Conservation (phyloP, 2,329 filamentous ascomycete genomes). For the Periconia sp. region DNA sequence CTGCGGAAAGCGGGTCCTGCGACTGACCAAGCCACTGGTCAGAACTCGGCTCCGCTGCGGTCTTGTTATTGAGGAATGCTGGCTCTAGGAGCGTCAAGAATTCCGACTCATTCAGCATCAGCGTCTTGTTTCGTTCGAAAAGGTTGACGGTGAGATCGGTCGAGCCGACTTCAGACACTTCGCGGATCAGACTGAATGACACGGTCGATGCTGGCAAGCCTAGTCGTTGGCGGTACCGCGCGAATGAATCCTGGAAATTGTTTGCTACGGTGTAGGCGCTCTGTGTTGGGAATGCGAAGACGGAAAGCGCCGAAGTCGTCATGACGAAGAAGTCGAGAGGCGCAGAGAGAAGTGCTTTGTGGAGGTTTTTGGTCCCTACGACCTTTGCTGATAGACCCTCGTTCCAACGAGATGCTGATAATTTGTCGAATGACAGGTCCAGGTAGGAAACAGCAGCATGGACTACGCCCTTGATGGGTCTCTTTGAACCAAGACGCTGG, state of each 20-base stretch:
- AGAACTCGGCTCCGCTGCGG: neutral
- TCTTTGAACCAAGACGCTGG: too few species aligned
- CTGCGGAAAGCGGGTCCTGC: conserved; percentile 24
- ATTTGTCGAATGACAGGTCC: neutral
- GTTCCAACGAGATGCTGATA: neutral
- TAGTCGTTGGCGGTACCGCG: conserved; percentile 12
- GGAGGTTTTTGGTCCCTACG: conserved; percentile 26
- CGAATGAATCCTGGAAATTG: conserved; percentile 23
- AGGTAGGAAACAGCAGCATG: conserved; percentile 13
- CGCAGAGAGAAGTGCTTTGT: conserved; percentile 12
- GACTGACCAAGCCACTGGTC: conserved; percentile 9
- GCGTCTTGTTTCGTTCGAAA: conserved; percentile 12
- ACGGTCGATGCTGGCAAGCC: conserved; percentile 20
- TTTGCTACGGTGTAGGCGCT: conserved; percentile 24
- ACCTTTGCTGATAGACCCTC: conserved; percentile 24
- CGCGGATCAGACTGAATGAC: too few species aligned
- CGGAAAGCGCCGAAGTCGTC: conserved; percentile 16
- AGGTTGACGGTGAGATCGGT: conserved; percentile 2
- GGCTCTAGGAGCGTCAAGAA: conserved; percentile 14
- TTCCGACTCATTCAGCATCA: conserved; percentile 1
- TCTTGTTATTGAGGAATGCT: conserved; percentile 3
- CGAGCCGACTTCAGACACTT: too few species aligned
- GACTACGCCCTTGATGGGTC: conserved; percentile 17
- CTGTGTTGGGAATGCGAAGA: conserved; percentile 18
- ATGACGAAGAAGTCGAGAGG: conserved; percentile 32